Evolutionary conservation across 768 basidiomycete genomes (phyloP), one percentile per base, ranked within the genome.

Genomic region (Tubosaeta brunneosetosa): DNA sequence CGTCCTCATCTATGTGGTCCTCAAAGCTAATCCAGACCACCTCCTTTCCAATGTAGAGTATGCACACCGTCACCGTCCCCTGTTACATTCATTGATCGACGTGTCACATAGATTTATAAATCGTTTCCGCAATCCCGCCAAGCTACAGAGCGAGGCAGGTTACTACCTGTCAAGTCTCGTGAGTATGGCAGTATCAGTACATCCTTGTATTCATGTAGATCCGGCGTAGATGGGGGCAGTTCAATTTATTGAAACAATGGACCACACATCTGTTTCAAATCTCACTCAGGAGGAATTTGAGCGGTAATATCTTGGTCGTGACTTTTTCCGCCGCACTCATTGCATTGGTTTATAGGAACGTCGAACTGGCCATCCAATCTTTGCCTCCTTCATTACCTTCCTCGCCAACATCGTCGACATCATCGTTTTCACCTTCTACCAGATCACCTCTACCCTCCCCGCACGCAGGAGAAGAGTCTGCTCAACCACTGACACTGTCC

Each of bases 231-330:
- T 88, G 82, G 97, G 93, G 4, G 93, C 97, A 2, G 91, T 98
- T 33, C 90, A 91, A 1, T 99, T 97, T 67, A 94, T 99, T 56
- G 97, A 99, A 71, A 91, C 93, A 0, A 94, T 99, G 91, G 97
- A 98, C 66, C 90, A 94, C 53, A 87, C 92, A 0, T 89, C 90
- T 8, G 73, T 99, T 40, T 95, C 93, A n/a, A 86, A 90, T 60
- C 97, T 98, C 55, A 83, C 89, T 1, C 89, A 93, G 66, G 87
- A 88, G 41, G 92, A 97, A 56, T 99, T 99, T 53, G 97, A 98
- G 66, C 75, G 71, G 86, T 87, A 63, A 52, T 47, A 38, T 74
- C 58, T 32, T n/a, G 12, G 16, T 14, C 3, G 5, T 4, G 25
- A 12, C 33, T 16, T 31, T 45, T 38, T 19, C 26, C 52, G 25